Percentiles rank a stretch among this genome's conserved stretches.
phyloP scores from a whole-genome alignment of 805 yeast genomes.

The Metahyphopichia silvanorum region DNA sequence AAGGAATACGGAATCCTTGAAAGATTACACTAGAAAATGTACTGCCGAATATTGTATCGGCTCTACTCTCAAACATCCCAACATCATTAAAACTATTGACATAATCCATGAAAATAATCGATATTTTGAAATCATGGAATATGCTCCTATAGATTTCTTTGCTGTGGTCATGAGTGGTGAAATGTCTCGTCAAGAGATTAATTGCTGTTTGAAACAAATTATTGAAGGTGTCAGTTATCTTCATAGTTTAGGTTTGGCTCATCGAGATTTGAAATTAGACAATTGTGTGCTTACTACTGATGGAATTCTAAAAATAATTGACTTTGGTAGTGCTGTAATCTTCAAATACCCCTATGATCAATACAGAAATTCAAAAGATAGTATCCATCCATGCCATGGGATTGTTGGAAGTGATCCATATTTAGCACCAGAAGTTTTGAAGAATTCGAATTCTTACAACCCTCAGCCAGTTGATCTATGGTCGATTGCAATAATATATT shows the following conservation, averaged over 20 bases:
- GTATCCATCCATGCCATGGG: constrained; percentile 74
- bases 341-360: constrained; percentile 75
- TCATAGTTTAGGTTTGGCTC: constrained; percentile 78
- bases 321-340: constrained; percentile 82
- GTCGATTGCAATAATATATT: constrained; percentile 88
- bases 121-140: constrained; percentile 91
- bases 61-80: constrained; percentile 76
- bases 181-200: constrained; percentile 78
- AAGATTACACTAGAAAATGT: constrained; percentile 88
- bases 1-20: constrained; percentile 66
- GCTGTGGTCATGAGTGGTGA: constrained; percentile 85
- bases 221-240: constrained; percentile 68
- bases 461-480: constrained; percentile 94
- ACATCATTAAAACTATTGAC: constrained; percentile 75
- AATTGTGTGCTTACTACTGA: constrained; percentile 74
- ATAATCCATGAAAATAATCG: constrained; percentile 67
- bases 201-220: constrained; percentile 76
- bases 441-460: constrained; percentile 58
- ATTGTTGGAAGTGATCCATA: constrained; percentile 86
- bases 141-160: constrained; percentile 81
- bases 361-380: constrained; percentile 41
- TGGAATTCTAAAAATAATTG: constrained; percentile 76
- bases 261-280: constrained; percentile 78
- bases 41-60: constrained; percentile 95
- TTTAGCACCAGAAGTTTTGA: constrained; percentile 86